Percentiles rank a stretch among this genome's conserved stretches.
phyloP scores from a whole-genome alignment of 2,329 filamentous ascomycete species.

The Hypoxylon sp. region DNA sequence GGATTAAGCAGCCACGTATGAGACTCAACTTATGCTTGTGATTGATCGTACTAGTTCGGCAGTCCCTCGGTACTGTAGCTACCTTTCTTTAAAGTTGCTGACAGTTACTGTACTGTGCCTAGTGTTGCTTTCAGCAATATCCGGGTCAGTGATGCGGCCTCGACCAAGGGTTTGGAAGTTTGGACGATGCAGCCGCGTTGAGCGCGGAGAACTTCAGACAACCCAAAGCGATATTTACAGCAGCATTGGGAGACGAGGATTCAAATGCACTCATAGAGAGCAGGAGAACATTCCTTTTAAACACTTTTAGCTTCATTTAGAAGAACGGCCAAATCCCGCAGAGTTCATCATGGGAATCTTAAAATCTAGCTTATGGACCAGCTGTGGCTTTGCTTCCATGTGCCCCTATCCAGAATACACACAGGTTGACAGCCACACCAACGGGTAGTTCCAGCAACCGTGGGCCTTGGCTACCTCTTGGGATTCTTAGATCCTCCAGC shows the following conservation, averaged over 20 bases:
- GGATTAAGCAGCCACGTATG: conserved; percentile 49
- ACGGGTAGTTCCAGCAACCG: conserved; percentile 41
- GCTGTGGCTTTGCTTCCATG: conserved; percentile 43
- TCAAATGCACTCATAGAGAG: conserved; percentile 17
- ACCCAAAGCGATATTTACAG: conserved; percentile 23
- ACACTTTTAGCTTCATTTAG: conserved; percentile 46
- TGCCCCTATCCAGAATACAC: conserved; percentile 40
- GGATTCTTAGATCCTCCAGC: conserved; percentile 39
- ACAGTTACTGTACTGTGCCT: conserved; percentile 41
- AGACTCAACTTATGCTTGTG: conserved; percentile 42
- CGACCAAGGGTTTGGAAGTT: conserved; percentile 39
- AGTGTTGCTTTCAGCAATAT: conserved; percentile 33
- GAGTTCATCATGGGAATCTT: conserved; percentile 39
- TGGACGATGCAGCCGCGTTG: conserved; percentile 41
- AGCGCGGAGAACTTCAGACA: conserved; percentile 35
- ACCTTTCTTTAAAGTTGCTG: conserved; percentile 40
- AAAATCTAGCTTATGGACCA: conserved; percentile 47
- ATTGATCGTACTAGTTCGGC: conserved; percentile 41
- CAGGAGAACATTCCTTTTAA: conserved; percentile 33
- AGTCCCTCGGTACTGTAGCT: conserved; percentile 41
- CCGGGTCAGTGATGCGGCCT: conserved; percentile 41
- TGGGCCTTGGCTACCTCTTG: conserved; percentile 40
- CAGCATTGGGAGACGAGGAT: conserved; percentile 34
- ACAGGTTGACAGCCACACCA: conserved; percentile 40
- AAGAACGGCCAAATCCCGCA: conserved; percentile 44